phyloP scores from a whole-genome alignment of 176 grass and related monocot species.

The Carex littledalei region DNA sequence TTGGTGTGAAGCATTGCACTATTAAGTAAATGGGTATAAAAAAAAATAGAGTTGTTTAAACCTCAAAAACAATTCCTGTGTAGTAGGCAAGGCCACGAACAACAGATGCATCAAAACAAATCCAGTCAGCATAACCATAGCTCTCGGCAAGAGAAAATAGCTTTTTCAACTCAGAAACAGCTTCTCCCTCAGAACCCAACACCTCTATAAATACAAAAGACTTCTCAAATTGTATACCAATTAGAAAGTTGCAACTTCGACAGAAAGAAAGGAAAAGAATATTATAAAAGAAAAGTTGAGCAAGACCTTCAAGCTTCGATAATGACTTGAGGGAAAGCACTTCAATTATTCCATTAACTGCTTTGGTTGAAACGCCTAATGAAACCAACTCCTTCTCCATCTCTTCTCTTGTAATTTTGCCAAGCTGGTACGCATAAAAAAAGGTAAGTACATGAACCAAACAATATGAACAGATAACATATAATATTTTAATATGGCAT shows the following conservation, averaged over 20 bases:
- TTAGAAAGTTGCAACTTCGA: background rate
- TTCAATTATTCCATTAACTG: slow-evolving; percentile 69
- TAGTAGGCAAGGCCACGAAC: slow-evolving; percentile 96
- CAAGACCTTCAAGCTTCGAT: slow-evolving; percentile 66
- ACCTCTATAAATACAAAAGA: slow-evolving; percentile 37
- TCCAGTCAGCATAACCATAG: slow-evolving; percentile 84
- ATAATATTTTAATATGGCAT: background rate
- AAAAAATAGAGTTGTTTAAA: slow-evolving; percentile 15
- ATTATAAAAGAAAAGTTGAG: slow-evolving; percentile 17
- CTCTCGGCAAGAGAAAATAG: slow-evolving; percentile 74
- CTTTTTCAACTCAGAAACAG: slow-evolving; percentile 77
- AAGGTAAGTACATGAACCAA: background rate
- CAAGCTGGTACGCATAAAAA: slow-evolving; percentile 42
- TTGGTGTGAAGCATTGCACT: background rate
- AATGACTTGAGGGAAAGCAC: slow-evolving; percentile 86
- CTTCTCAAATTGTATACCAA: background rate
- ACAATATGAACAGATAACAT: slow-evolving; percentile 25
- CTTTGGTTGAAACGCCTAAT: slow-evolving; percentile 49
- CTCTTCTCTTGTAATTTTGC: slow-evolving; percentile 74
- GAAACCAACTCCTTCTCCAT: slow-evolving; percentile 58
- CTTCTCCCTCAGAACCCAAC: slow-evolving; percentile 57
- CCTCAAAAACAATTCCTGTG: slow-evolving; percentile 96
- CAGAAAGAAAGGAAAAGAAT: background rate
- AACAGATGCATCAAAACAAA: slow-evolving; percentile 88
- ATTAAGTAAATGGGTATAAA: background rate